Evolutionary conservation across 768 basidiomycete genomes (phyloP), one percentile per base, ranked within the genome.

Genomic region (Psilocybe sp.): DNA sequence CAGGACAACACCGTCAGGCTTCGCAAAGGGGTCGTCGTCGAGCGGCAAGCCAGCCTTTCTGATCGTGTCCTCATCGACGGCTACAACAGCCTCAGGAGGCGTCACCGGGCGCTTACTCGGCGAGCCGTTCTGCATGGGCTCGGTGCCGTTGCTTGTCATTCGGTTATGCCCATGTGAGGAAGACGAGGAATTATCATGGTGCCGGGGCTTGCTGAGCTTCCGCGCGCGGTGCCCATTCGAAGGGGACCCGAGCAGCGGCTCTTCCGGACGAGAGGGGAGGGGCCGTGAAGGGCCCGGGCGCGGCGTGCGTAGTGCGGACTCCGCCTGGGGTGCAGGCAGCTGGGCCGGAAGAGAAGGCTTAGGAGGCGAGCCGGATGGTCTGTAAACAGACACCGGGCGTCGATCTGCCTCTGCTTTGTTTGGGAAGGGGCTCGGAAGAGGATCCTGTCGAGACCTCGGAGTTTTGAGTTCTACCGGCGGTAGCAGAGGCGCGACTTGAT

Each of bases 21-120:
- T 77, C 9, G 82, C 82, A 63, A 85, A 84, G 3, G 83, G 77
- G 60, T 80, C 79, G 44, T 75, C 76, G 39, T 76, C 73, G 36
- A 76, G 62, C 20, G 72, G 68, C 5, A 78, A 61, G 7, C 72
- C 73, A 19, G 67, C 65, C 45, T 64, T 60, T 19, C 62, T 48
- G 14, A 65, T 63, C 3, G 60, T 55, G n/a, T 61, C 59, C 8
- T 63, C 61, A 18, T 67, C 66, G n/a, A 65, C 38, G 36, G 62
- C 62, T 12, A 62, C 50, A 6, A 58, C 36, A 32, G 54, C 58
- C n/a, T 60, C 60, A 19, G 57, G 53, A 12, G 43, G 47, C 13
- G 46, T 16, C 5, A 34, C 33, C 14, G 44, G 34, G 13, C 35
- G 20, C 33, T 48, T 49, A 14, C 41, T 32, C 12, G 46, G 44